Evolutionary conservation across 2,329 filamentous ascomycete genomes (phyloP).

Genomic region (Claviceps purpurea): DNA sequence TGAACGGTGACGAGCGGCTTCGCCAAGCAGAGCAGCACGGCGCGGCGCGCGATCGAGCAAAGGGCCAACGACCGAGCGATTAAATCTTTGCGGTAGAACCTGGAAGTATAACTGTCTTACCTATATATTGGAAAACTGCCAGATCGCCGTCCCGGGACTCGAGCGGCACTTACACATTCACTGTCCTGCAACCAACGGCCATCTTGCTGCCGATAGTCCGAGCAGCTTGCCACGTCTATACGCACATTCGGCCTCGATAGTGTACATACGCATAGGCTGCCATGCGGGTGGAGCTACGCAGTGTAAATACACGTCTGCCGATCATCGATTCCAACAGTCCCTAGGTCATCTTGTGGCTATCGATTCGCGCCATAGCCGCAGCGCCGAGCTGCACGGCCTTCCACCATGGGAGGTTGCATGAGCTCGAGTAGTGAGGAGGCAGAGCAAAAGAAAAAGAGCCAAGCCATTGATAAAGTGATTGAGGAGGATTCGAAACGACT

Average conservation of each 20-base stretch:
- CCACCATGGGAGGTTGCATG: constrained; percentile 83
- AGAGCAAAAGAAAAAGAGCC: constrained; percentile 91
- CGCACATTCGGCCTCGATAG: neutral
- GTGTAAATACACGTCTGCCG: neutral
- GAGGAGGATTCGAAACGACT: constrained; percentile 90
- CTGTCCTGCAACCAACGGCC: neutral
- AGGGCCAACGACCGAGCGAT: neutral
- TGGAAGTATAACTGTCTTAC: neutral
- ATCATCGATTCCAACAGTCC: neutral
- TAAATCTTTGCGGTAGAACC: neutral
- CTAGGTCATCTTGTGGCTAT: neutral
- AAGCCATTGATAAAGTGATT: constrained; percentile 84
- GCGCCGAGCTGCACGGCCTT: constrained; percentile 7
- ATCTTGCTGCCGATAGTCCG: neutral
- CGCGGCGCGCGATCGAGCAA: neutral
- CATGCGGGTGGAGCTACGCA: constrained; percentile 1
- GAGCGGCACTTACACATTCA: neutral
- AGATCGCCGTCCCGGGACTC: neutral
- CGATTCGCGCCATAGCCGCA: neutral
- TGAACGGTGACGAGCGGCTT: neutral
- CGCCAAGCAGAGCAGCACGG: neutral
- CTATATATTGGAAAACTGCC: neutral
- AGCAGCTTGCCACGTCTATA: neutral
- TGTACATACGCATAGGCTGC: neutral
- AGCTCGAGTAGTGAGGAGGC: constrained; percentile 75